A percentile compares a stretch with the other conserved stretches of the same genome.
phyloP scores from a whole-genome alignment of 148 eudicot genomes.

The Rhododendron ovatum region DNA sequence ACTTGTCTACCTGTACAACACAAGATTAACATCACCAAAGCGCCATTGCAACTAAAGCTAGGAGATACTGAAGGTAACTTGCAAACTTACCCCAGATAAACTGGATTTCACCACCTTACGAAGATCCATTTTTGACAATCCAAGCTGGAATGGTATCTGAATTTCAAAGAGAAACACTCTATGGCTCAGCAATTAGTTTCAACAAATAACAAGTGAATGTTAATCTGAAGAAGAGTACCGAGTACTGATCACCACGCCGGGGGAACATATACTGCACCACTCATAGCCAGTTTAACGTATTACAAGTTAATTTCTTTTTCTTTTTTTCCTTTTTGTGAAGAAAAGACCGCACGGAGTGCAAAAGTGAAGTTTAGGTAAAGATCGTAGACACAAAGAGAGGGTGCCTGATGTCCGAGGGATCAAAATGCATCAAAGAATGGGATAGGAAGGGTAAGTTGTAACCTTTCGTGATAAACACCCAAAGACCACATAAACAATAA shows the following conservation, averaged over 20 bases:
- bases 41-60: neutral
- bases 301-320: neutral
- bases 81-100: constrained; percentile 72
- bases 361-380: neutral
- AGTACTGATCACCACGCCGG: neutral
- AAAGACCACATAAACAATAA: neutral
- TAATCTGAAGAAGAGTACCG: neutral
- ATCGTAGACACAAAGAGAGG: neutral
- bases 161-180: neutral
- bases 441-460: neutral
- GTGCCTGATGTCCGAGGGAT: neutral
- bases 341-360: neutral
- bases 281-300: neutral
- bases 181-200: neutral
- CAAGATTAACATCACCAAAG: constrained; percentile 1
- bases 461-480: neutral
- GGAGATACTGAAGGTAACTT: neutral
- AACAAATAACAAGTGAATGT: neutral
- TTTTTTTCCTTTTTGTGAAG: neutral
- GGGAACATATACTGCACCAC: neutral
- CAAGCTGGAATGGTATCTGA: constrained; percentile 90
- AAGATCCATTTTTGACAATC: constrained; percentile 79
- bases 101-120: constrained; percentile 89
- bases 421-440: neutral
- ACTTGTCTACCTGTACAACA: constrained; percentile 72